Percentiles rank a stretch among this genome's conserved stretches.
phyloP scores from a whole-genome alignment of 83 land plant genomes.

The Picea mariana region DNA sequence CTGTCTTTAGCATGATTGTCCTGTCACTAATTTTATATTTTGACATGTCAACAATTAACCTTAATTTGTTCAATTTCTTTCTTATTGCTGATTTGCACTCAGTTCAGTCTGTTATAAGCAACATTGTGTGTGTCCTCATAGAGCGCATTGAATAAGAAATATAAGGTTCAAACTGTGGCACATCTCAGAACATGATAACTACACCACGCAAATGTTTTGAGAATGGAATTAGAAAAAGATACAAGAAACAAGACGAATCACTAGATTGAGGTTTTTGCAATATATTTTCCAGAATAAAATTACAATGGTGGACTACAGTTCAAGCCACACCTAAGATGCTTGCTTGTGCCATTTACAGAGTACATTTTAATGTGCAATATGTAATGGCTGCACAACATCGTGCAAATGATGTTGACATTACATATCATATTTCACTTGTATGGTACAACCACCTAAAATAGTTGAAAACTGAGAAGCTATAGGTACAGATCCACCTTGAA shows the following conservation, averaged over 20 bases:
- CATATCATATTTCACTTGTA: neutral
- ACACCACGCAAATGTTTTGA: neutral
- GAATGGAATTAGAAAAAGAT: neutral
- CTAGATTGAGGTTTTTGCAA: neutral
- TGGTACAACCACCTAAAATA: neutral
- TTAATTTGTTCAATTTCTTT: no score
- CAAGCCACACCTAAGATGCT: constrained; percentile 4
- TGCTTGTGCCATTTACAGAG: neutral
- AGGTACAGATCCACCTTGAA: neutral
- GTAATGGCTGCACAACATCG: neutral
- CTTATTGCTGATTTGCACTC: neutral
- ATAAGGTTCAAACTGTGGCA: neutral
- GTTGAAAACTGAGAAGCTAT: constrained; percentile 9
- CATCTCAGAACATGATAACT: neutral
- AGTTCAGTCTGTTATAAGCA: neutral
- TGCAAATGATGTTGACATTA: neutral
- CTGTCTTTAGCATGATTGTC: no score
- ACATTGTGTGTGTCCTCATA: neutral
- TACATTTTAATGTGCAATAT: neutral
- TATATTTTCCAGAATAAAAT: neutral
- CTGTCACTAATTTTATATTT: no score
- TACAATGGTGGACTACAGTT: constrained; percentile 10
- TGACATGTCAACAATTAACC: no score
- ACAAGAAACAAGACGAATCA: neutral
- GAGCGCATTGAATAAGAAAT: neutral